Conservation (phyloP, 1,284 basidiomycete genomes). For the Tranzscheliella williamsii region DNA sequence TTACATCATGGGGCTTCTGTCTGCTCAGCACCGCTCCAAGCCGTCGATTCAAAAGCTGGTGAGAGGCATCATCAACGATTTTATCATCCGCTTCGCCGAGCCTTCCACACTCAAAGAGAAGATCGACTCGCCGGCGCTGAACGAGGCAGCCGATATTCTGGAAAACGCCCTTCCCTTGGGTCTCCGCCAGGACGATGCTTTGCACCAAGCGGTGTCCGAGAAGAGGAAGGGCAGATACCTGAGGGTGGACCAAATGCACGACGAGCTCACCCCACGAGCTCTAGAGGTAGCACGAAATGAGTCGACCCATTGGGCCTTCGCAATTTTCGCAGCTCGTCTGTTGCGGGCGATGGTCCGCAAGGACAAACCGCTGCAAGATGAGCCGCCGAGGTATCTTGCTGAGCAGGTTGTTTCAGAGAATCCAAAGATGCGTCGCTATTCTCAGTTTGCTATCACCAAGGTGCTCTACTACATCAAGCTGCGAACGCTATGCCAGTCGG, state of each 20-base stretch:
- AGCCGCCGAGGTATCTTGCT: constrained; percentile 65
- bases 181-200: constrained; percentile 26
- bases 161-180: constrained; percentile 11
- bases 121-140: constrained; percentile 29
- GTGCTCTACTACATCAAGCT: constrained; percentile 79
- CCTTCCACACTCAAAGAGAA: constrained; percentile 47
- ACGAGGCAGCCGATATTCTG: constrained; percentile 18
- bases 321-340: constrained; percentile 76
- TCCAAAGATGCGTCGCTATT: constrained; percentile 74
- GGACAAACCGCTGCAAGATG: constrained; percentile 71
- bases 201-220: constrained; percentile 56
- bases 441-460: constrained; percentile 77
- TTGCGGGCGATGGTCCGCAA: constrained; percentile 74
- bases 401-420: constrained; percentile 71
- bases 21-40: constrained; percentile 89
- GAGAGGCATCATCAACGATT: constrained; percentile 72
- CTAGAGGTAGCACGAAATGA: constrained; percentile 71
- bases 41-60: constrained; percentile 88
- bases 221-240: constrained; percentile 54
- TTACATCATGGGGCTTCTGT: constrained; percentile 74
- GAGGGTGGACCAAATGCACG: constrained; percentile 60
- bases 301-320: constrained; percentile 88
- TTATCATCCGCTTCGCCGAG: constrained; percentile 59
- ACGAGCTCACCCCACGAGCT: constrained; percentile 68
- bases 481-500: constrained; percentile 73